A percentile compares a stretch with the other conserved stretches of the same genome.
Conservation (phyloP, 352 stramenopile genomes). For the Blastocystis sp. region DNA sequence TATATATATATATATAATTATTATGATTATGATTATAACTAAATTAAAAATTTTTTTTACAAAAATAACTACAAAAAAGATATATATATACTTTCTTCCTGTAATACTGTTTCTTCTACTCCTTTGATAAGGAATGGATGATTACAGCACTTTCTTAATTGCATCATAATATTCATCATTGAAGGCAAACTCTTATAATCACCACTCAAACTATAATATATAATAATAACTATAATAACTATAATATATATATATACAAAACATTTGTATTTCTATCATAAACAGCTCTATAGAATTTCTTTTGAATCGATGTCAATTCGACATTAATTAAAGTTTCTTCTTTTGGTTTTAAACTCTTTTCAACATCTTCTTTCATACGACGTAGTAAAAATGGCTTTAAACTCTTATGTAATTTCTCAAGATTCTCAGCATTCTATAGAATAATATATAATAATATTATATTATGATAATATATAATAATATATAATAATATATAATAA, state of each 20-base stretch:
- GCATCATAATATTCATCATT: constrained; percentile 96
- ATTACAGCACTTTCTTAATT: constrained; percentile 98
- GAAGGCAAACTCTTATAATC: constrained; percentile 52
- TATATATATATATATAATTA: too few species aligned
- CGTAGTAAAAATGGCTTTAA: constrained; percentile 77
- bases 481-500: constrained; percentile 49
- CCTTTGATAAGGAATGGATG: constrained; percentile 95
- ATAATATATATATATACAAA: constrained; percentile 48
- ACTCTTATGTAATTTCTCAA: constrained; percentile 71
- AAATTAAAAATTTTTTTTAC: too few species aligned
- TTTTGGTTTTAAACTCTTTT: constrained; percentile 81
- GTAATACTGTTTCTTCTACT: too few species aligned
- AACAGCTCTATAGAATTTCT: constrained; percentile 94
- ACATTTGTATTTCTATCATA: constrained; percentile 98
- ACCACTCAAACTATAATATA: constrained; percentile 34
- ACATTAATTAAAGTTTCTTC: constrained; percentile 82
- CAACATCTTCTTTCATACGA: constrained; percentile 84
- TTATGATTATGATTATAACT: too few species aligned
- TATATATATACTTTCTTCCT: too few species aligned
- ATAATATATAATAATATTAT: too few species aligned
- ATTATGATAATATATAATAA: too few species aligned
- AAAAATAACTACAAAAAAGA: too few species aligned
- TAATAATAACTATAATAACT: too few species aligned
- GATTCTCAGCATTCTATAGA: constrained; percentile 72
- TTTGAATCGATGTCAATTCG: constrained; percentile 87